These are phyloP conservation scores for Ophiosphaerella korrae DNA, from an alignment of 2,329 filamentous ascomycete genomes.

Conservation along the genomic window DNA sequence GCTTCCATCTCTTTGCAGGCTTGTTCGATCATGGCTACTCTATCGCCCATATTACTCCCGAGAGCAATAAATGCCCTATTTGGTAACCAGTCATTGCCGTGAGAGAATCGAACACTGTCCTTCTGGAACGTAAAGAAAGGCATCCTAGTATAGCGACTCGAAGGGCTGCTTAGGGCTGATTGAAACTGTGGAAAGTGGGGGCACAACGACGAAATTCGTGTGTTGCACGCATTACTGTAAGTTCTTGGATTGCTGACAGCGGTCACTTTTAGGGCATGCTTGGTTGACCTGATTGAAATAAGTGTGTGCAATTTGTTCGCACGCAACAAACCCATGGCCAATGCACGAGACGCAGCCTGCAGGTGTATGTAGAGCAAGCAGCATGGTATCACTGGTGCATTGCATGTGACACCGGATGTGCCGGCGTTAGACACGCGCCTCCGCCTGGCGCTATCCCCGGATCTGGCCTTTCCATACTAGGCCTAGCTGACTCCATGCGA, in stretches of 20 bases:
- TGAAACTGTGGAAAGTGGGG: not conserved
- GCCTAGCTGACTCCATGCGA: constrained; percentile 19
- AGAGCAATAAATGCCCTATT: constrained; percentile 78
- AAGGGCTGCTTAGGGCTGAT: not conserved
- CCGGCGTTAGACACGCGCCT: constrained; percentile 6
- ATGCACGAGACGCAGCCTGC: not conserved
- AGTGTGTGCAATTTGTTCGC: not conserved
- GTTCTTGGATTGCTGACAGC: not conserved
- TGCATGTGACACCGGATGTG: constrained; percentile 22
- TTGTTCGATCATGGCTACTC: constrained; percentile 80
- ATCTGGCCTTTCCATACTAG: constrained; percentile 7
- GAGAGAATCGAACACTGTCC: constrained; percentile 11
- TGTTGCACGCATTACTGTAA: not conserved
- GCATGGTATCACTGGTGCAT: not conserved
- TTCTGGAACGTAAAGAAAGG: not conserved
- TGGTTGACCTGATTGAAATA: not conserved
- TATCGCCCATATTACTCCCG: constrained; percentile 90
- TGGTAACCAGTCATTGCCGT: constrained; percentile 15
- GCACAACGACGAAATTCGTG: not conserved
- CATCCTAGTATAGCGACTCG: not conserved
- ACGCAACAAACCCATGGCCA: constrained; percentile 8
- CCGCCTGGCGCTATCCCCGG: constrained; percentile 14
- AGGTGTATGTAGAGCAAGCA: no score
- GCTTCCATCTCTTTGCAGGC: constrained; percentile 79
- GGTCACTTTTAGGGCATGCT: not conserved